Evolutionary conservation across 768 basidiomycete species (phyloP), one percentile per base, ranked within the genome.

Genomic region (Kwoniella sp.): DNA sequence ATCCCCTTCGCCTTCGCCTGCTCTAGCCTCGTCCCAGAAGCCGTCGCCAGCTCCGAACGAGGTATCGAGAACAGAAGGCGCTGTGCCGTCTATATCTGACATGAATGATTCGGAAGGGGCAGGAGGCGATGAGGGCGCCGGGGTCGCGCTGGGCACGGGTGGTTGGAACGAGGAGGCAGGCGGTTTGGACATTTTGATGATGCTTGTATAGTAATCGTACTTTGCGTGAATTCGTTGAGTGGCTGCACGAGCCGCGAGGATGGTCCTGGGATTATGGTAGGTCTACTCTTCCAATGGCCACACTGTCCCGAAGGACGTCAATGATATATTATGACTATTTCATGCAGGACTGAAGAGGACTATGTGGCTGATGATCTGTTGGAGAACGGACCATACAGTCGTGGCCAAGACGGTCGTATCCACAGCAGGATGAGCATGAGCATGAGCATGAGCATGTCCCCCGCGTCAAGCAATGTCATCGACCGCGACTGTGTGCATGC

Each of bases 21-120:
- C 28, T 51, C 58, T 3, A 9, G 17, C 41, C 20, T 45, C 11
- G 17, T 45, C 41, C 41, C 41, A 7, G 37, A 58, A n/a, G 65
- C 41, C 41, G 9, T 45, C 41, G 17, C 41, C 41, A 3, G 41
- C 73, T 4, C 67, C 70, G 20, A 50, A 58, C 5, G 67, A 57
- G 1, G 63, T 55, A 15, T 72, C 76, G 2, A 76, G 55, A 2
- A 74, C 61, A 23, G 72, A 73, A 2, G 72, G 69, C 8, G 73
- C 72, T n/a, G 73, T 71, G 4, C 73, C 73, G 55, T 77, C 76
- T 12, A 75, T 53, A 22, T 77, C 76, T 2, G 76, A 77, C 26
- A 73, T 50, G 61, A 68, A 70, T 5, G 76, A 77, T 56, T 77
- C 76, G 57, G 73, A 73, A 1, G 71, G 71, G 31, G 62, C 68